Evolutionary conservation across 345 rosid genomes (phyloP), one percentile per base, ranked within the genome.

Genomic region (Salix exigua): DNA sequence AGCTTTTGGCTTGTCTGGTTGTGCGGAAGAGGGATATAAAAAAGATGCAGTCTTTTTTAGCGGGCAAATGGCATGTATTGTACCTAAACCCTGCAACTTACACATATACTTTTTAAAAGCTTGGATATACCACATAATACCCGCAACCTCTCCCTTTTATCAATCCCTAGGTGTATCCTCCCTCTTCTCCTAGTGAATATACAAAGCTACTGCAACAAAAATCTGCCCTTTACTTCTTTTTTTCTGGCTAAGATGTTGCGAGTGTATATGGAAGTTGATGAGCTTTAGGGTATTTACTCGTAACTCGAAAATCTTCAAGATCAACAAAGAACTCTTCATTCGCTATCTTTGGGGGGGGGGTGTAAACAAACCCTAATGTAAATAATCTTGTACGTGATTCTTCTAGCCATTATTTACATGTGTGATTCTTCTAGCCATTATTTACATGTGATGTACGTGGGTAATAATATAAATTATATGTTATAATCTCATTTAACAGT

Each of bases 71-170:
- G 87, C 80, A 87, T 86, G 83, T 83, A 78, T 50, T 71, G 87
- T 75, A 87, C 84, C 83, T 81, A 71, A 80, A 87, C 68, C 73
- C 86, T 77, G 86, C 85, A 68, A 66, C 88, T 82, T 67, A 51
- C 77, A 26, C 79, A n/a, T 72, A 37, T 83, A 83, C 92, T 87
- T 86, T 86, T 86, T 82, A 82, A 89, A 89, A 89, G 90, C 89
- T 87, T 78, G 85, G 81, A 86, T 82, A 81, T 87, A 80, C 84
- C 73, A 70, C 42, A 46, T 23, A 65, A 65, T 74, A 64, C 81
- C 79, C 64, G 70, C 35, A 26, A 37, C 25, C 46, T n/a, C 61
- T 55, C 30, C 72, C 58, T 81, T 74, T 85, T 88, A 79, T 83
- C 82, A 74, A 83, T 80, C 89, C 89, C 90, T 46, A 78, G 74